Evolutionary conservation across 73 alveolate genomes (phyloP).

Genomic region (Paramecium primaurelia): DNA sequence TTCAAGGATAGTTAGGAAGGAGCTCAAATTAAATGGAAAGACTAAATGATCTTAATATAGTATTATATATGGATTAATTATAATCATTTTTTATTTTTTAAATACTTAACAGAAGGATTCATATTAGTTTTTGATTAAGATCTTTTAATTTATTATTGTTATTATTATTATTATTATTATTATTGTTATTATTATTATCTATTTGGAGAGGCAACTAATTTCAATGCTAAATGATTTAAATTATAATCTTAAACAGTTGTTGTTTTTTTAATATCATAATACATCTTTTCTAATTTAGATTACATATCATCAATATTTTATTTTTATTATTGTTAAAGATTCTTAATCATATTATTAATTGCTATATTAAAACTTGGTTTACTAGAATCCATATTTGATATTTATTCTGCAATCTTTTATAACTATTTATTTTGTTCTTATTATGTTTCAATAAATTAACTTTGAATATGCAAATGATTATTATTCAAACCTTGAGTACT

Average conservation of each 20-base stretch:
- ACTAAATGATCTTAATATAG: not conserved
- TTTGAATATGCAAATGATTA: not conserved
- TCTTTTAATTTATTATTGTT: not conserved
- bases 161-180: not conserved
- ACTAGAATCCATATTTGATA: not conserved
- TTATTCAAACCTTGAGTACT: not conserved
- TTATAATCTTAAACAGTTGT: not conserved
- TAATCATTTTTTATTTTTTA: not conserved
- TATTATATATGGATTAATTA: not conserved
- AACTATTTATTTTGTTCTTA: not conserved
- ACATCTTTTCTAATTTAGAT: not conserved
- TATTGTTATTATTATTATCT: not conserved
- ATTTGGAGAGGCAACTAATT: slow-evolving; percentile 5
- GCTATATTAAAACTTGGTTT: not conserved
- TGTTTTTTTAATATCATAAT: not conserved
- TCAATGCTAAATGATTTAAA: not conserved
- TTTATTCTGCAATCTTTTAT: not conserved
- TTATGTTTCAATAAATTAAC: not conserved
- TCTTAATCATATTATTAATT: not conserved
- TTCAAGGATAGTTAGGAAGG: slow-evolving; percentile 32
- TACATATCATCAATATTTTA: not conserved
- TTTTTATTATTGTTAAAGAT: not conserved
- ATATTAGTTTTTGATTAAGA: not conserved
- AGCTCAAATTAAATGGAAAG: not conserved
- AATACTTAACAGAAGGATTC: slow-evolving; percentile 6